phyloP scores from a whole-genome alignment of 768 basidiomycete species.

The Russula lepida region DNA sequence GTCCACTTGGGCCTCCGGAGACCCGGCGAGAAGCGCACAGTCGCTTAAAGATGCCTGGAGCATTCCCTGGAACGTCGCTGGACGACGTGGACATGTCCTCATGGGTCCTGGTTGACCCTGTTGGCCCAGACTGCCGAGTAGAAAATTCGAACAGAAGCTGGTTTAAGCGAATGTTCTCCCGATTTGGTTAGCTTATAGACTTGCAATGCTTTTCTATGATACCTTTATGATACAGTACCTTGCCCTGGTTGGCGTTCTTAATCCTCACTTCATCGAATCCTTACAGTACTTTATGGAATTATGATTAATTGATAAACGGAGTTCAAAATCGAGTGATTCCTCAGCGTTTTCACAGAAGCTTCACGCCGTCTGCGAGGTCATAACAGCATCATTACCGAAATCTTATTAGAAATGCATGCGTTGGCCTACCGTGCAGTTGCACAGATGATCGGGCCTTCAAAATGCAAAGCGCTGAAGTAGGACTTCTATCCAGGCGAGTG shows the following conservation, averaged over 20 bases:
- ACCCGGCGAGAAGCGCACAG: neutral
- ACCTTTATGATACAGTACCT: neutral
- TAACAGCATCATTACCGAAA: neutral
- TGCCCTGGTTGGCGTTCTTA: neutral
- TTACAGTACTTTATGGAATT: neutral
- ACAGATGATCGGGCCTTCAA: neutral
- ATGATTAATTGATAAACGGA: neutral
- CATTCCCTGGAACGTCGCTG: neutral
- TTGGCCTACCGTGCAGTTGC: neutral
- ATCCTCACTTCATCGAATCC: neutral
- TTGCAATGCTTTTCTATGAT: neutral
- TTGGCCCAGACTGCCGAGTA: neutral
- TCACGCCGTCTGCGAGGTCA: neutral
- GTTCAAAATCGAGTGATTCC: neutral
- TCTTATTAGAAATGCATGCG: neutral
- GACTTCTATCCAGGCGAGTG: neutral
- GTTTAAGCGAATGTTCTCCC: neutral
- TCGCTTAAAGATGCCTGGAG: neutral
- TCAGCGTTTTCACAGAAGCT: neutral
- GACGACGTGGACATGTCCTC: neutral
- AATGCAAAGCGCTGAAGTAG: neutral
- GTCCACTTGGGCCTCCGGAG: neutral
- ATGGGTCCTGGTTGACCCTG: neutral
- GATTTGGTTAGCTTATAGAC: neutral
- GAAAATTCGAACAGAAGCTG: neutral